Percentiles rank a stretch among this genome's conserved stretches.
phyloP scores from a whole-genome alignment of 306 rosid species.

The Cicer bijugum region DNA sequence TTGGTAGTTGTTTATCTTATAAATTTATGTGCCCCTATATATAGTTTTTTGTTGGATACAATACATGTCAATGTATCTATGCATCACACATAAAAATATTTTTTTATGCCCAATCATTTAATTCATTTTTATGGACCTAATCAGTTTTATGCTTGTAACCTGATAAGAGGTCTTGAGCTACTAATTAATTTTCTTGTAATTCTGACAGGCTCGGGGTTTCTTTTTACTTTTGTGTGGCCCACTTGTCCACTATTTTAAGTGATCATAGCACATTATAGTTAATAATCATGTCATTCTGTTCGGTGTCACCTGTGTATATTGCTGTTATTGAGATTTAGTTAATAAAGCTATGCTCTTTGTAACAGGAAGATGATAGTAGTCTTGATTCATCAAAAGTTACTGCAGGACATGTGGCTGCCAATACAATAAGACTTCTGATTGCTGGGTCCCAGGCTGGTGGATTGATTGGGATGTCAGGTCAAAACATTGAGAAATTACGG shows the following conservation, averaged over 20 bases:
- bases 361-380: conserved; percentile 81
- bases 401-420: conserved; percentile 90
- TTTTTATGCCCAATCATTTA: conserved; percentile 21
- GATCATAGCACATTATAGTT: conserved; percentile 25
- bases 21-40: not conserved
- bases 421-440: conserved; percentile 87
- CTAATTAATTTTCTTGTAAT: not conserved
- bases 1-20: not conserved
- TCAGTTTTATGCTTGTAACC: not conserved
- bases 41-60: not conserved
- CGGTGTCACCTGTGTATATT: conserved; percentile 22
- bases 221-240: not conserved
- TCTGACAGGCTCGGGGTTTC: not conserved
- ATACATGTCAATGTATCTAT: not conserved
- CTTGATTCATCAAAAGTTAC: conserved; percentile 68
- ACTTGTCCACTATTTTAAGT: conserved; percentile 9
- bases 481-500: conserved; percentile 88
- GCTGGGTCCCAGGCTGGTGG: conserved; percentile 98
- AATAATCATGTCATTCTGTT: conserved; percentile 19
- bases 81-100: not conserved
- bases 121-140: not conserved
- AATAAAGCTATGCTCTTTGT: conserved; percentile 20
- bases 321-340: conserved; percentile 20
- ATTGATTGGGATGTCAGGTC: conserved; percentile 91
- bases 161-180: conserved; percentile 16